Conservation (phyloP, 176 grass and related monocot species). For the Paspalum vaginatum region DNA sequence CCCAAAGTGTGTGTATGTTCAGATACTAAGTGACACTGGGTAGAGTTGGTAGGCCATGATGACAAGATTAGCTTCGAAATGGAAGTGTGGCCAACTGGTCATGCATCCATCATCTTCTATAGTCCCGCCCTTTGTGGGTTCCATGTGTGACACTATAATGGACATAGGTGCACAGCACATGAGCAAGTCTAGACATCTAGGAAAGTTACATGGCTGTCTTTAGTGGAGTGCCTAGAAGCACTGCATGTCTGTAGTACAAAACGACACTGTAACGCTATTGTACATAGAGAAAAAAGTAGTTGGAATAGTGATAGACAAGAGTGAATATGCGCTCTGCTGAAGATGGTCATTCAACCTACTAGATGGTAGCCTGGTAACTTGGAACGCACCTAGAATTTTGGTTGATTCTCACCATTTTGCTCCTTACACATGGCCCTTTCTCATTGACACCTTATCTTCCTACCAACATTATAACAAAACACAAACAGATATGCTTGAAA, state of each 20-base stretch:
- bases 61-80: neutral
- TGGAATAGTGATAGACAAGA: too few species aligned
- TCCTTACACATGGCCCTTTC: neutral
- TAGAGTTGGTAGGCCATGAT: neutral
- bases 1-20: neutral
- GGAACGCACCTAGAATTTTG: neutral
- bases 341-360: neutral
- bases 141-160: neutral
- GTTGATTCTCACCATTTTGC: neutral
- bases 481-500: neutral
- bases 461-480: neutral
- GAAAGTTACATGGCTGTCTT: neutral
- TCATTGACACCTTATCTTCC: neutral
- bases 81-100: too few species aligned
- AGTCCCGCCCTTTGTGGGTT: neutral
- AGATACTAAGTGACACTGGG: neutral
- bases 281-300: too few species aligned
- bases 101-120: slow-evolving; percentile 11
- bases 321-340: too few species aligned
- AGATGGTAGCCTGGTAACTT: neutral
- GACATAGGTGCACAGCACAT: neutral
- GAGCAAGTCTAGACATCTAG: neutral
- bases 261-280: too few species aligned
- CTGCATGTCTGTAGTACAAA: too few species aligned
- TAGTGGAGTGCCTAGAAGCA: too few species aligned